A percentile compares a stretch with the other conserved stretches of the same genome.
Conservation (phyloP, 371 early-diverging fungal genomes). For the Rhizopus sp. region DNA sequence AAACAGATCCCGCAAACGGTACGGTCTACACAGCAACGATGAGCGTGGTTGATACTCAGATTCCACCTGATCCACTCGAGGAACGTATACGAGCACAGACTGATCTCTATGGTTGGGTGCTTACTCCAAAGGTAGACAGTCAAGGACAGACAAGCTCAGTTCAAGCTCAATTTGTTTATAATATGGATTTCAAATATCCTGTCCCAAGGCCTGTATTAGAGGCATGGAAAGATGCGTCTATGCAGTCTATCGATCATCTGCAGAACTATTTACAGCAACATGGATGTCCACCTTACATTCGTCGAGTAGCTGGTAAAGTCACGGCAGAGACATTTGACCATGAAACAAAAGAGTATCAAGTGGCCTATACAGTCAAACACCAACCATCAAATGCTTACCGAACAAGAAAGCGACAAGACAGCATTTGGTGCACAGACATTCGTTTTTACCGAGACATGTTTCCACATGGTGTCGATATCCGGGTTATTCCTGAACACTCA, state of each 20-base stretch:
- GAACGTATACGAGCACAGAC: conserved; percentile 50
- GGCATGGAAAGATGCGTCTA: conserved; percentile 14
- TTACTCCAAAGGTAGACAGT: conserved; percentile 45
- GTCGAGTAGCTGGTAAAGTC: conserved; percentile 51
- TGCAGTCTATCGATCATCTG: conserved; percentile 37
- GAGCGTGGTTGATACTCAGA: conserved; percentile 54
- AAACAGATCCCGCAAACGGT: conserved; percentile 55
- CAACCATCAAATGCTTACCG: conserved; percentile 43
- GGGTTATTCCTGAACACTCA: conserved; percentile 28
- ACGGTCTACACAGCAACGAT: conserved; percentile 60
- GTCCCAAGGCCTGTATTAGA: conserved; percentile 40
- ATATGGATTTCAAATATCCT: conserved; percentile 50
- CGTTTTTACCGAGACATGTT: conserved; percentile 39
- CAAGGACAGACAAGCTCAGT: conserved; percentile 48
- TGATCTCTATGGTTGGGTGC: conserved; percentile 64
- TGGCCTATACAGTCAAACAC: conserved; percentile 43
- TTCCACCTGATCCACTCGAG: conserved; percentile 46
- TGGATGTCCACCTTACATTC: conserved; percentile 61
- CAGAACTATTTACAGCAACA: conserved; percentile 42
- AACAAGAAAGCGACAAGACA: conserved; percentile 24
- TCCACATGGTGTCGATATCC: conserved; percentile 41
- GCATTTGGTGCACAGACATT: conserved; percentile 47
- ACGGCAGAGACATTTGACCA: conserved; percentile 37
- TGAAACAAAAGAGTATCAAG: conserved; percentile 23
- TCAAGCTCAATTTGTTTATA: conserved; percentile 55